Evolutionary conservation across 2,329 filamentous ascomycete genomes (phyloP).

Genomic region (Sporothrix phasma): DNA sequence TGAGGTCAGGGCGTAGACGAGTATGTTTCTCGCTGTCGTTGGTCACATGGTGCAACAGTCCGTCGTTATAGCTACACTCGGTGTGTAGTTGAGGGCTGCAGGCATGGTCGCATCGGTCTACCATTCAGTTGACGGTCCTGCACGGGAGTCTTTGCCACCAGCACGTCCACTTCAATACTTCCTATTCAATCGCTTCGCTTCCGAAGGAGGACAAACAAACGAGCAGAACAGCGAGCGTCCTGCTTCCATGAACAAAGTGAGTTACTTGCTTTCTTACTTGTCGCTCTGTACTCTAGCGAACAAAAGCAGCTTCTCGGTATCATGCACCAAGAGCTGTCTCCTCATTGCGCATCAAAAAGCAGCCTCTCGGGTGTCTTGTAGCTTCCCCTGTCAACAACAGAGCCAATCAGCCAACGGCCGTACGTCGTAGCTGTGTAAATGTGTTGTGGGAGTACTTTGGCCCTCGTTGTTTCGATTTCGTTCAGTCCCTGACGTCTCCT

Average conservation of each 20-base stretch:
- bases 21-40: neutral
- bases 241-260: too few relatives aligned
- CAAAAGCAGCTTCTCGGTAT: neutral
- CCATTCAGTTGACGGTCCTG: neutral
- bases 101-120: neutral
- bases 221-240: too few relatives aligned
- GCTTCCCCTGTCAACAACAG: neutral
- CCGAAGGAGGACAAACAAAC: neutral
- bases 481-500: neutral
- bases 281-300: neutral
- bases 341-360: constrained; percentile 10
- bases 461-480: neutral
- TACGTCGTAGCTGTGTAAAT: neutral
- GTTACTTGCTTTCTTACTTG: too few relatives aligned
- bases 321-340: neutral
- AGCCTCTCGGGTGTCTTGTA: neutral
- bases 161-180: neutral
- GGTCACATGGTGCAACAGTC: neutral
- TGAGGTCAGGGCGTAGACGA: neutral
- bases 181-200: neutral
- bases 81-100: neutral
- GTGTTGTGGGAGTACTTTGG: neutral
- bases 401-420: constrained; percentile 1
- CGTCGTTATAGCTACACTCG: neutral
- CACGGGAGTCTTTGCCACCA: neutral